phyloP scores from a whole-genome alignment of 257 asterid species.

The Misopates orontium region DNA sequence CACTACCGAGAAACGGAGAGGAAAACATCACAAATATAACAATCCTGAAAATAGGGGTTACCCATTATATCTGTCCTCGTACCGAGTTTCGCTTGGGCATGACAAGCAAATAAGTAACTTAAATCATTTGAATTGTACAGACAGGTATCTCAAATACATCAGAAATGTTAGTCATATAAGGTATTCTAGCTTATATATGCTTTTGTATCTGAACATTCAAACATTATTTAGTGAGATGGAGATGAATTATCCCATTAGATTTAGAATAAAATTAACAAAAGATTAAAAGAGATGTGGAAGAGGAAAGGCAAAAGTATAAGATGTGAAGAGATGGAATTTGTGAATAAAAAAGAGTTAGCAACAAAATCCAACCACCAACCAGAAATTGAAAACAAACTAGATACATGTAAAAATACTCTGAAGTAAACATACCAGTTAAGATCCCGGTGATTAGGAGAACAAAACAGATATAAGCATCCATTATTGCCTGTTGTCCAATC shows the following conservation, averaged over 20 bases:
- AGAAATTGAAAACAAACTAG: neutral
- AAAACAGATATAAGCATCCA: slow-evolving; percentile 96
- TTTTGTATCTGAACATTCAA: neutral
- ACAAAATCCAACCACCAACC: neutral
- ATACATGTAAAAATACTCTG: neutral
- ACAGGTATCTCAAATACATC: too few species aligned
- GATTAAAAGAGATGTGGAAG: neutral
- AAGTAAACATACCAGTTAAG: slow-evolving; percentile 69
- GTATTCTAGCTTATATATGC: too few species aligned
- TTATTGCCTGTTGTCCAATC: slow-evolving; percentile 97
- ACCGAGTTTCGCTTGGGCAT: neutral
- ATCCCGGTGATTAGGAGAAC: slow-evolving; percentile 94
- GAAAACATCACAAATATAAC: neutral
- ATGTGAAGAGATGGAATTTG: neutral
- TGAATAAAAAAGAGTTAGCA: neutral
- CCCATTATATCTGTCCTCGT: neutral
- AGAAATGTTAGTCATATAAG: too few species aligned
- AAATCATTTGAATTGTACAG: too few species aligned
- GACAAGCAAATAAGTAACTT: neutral
- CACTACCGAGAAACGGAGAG: neutral
- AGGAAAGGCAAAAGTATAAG: neutral
- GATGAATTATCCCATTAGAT: too few species aligned
- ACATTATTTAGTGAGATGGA: neutral
- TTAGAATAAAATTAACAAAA: neutral
- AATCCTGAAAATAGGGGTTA: neutral